phyloP scores from a whole-genome alignment of 192 early-diverging fungal genomes.

The Backusella australiensis region DNA sequence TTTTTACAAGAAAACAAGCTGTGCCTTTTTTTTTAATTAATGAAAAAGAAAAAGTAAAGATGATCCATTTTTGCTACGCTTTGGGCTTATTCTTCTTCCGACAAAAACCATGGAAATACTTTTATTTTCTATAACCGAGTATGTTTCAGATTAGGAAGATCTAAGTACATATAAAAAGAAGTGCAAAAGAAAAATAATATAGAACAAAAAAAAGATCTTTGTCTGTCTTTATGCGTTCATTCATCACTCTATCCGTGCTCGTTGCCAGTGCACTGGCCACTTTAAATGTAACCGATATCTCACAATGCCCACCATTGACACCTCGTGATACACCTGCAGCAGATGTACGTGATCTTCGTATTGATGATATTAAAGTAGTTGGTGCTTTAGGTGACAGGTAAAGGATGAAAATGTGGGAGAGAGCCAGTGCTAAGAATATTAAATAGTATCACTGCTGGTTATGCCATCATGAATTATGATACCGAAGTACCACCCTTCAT shows the following conservation, averaged over 20 bases:
- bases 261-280: neutral
- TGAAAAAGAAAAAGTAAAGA: neutral
- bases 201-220: no score
- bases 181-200: neutral
- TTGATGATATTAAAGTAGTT: conserved; percentile 56
- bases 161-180: neutral
- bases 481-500: conserved; percentile 22
- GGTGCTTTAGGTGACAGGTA: conserved; percentile 54
- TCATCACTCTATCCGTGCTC: neutral
- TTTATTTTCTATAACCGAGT: neutral
- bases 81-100: neutral
- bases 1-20: neutral
- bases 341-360: conserved; percentile 48
- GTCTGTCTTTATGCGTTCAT: neutral
- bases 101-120: neutral
- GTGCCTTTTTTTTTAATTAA: neutral
- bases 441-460: conserved; percentile 51
- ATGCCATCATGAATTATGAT: conserved; percentile 38
- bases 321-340: conserved; percentile 25
- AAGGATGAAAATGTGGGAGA: neutral
- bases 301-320: conserved; percentile 42
- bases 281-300: neutral
- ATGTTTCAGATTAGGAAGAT: neutral
- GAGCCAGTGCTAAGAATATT: neutral
- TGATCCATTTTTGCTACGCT: neutral